A percentile compares a stretch with the other conserved stretches of the same genome.
phyloP scores from a whole-genome alignment of 495 filamentous ascomycete genomes.

The Daldinia caldariorum region DNA sequence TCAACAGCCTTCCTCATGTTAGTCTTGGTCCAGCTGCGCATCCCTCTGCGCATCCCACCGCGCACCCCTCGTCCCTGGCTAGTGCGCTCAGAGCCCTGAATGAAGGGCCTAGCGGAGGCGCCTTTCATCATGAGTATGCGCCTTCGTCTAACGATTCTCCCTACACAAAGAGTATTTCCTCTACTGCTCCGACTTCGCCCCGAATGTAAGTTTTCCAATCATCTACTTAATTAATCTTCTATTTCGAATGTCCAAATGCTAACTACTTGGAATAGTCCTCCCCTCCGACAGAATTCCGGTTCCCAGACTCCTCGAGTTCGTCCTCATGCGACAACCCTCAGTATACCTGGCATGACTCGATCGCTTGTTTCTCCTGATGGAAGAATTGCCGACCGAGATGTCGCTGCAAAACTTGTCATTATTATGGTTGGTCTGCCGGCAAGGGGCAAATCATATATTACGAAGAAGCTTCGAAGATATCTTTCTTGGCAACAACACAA shows the following conservation, averaged over 20 bases:
- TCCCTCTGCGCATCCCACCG: conserved; percentile 46
- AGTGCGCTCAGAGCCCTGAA: conserved; percentile 53
- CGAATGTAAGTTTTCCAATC: conserved; percentile 56
- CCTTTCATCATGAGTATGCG: conserved; percentile 40
- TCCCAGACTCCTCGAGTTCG: conserved; percentile 68
- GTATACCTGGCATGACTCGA: conserved; percentile 87
- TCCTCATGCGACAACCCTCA: conserved; percentile 82
- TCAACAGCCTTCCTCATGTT: conserved; percentile 39
- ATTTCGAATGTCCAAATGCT: conserved; percentile 3
- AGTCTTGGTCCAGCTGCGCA: conserved; percentile 45
- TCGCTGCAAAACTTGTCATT: conserved; percentile 94
- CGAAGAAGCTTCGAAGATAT: conserved; percentile 95
- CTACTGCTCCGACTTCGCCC: conserved; percentile 64
- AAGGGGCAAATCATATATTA: conserved; percentile 96
- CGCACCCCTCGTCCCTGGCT: conserved; percentile 47
- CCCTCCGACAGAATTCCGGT: conserved; percentile 68
- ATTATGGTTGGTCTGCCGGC: conserved; percentile 98
- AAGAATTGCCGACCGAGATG: conserved; percentile 87
- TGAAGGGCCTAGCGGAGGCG: conserved; percentile 36
- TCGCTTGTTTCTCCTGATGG: conserved; percentile 95
- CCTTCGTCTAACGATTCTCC: conserved; percentile 52
- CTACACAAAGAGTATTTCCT: conserved; percentile 60
- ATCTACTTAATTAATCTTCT: no score
- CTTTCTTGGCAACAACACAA: conserved; percentile 97
- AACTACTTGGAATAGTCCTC: conserved; percentile 54